These are phyloP conservation scores for Neoascochyta sp. DNA, from an alignment of 2,329 filamentous ascomycete genomes.

Conservation along the genomic window DNA sequence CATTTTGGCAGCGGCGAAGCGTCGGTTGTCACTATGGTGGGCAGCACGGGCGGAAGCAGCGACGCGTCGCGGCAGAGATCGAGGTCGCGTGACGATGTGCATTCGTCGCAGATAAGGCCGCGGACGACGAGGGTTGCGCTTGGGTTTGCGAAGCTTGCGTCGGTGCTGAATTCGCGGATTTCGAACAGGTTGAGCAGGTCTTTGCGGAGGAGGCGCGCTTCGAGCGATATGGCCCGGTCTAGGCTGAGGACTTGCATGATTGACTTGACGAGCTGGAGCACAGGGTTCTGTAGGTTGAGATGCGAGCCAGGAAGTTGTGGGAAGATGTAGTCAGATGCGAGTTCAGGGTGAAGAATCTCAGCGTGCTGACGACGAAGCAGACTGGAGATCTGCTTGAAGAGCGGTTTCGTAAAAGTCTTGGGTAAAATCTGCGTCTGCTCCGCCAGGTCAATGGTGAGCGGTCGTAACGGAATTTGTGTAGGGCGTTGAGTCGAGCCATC, in stretches of 20 bases:
- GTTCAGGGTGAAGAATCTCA: constrained; percentile 83
- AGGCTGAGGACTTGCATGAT: constrained; percentile 89
- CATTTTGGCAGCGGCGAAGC: constrained; percentile 58
- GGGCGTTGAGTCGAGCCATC: constrained; percentile 51
- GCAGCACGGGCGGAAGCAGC: constrained; percentile 57
- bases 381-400: constrained; percentile 80
- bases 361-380: constrained; percentile 84
- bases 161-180: constrained; percentile 85
- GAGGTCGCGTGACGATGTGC: constrained; percentile 81
- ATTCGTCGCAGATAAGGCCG: constrained; percentile 83
- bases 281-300: constrained; percentile 61
- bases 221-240: constrained; percentile 84
- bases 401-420: constrained; percentile 79
- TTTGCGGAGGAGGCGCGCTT: constrained; percentile 82
- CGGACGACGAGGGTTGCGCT: constrained; percentile 68
- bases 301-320: constrained; percentile 74
- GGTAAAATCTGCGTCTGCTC: constrained; percentile 65
- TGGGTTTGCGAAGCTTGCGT: constrained; percentile 85
- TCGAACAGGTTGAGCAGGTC: constrained; percentile 89
- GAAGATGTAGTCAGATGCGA: constrained; percentile 83
- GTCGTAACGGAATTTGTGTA: constrained; percentile 59
- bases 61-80: constrained; percentile 90
- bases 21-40: constrained; percentile 21
- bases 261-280: constrained; percentile 85
- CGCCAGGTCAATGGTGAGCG: constrained; percentile 53